Percentiles rank a stretch among this genome's conserved stretches.
Evolutionary conservation across 148 eudicot genomes (phyloP).

Genomic region (Salicornia ramosissima): DNA sequence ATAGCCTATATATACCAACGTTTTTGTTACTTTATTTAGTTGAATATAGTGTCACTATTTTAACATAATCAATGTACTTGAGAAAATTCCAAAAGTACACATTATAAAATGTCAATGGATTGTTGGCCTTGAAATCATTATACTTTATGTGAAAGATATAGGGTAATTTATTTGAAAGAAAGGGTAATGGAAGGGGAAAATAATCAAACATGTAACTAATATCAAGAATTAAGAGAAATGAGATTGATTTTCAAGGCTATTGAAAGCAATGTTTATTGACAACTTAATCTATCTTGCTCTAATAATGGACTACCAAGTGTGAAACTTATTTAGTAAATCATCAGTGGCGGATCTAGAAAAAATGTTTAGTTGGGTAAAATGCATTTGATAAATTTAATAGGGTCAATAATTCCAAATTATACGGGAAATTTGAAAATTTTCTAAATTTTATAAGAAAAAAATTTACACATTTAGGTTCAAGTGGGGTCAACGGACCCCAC

Average conservation of each 20-base stretch:
- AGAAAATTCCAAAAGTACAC: neutral
- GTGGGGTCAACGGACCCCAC: no score
- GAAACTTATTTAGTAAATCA: no score
- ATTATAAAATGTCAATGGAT: neutral
- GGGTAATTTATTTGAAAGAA: no score
- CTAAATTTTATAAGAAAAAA: no score
- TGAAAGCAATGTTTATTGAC: neutral
- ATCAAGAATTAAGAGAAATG: neutral
- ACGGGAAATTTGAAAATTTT: no score
- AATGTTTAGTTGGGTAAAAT: no score
- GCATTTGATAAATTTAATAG: no score
- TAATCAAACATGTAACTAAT: conserved; percentile 4
- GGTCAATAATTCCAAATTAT: no score
- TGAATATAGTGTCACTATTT: neutral
- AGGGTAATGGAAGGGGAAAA: neutral
- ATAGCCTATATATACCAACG: neutral
- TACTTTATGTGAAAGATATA: no score
- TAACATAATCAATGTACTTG: neutral
- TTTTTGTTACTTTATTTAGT: neutral
- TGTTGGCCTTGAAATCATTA: neutral
- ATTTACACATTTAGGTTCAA: no score
- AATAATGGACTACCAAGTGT: no score
- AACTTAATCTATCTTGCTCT: neutral
- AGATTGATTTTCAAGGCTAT: neutral
- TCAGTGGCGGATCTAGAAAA: no score